Evolutionary conservation across 2,329 filamentous ascomycete species (phyloP), one percentile per base, ranked within the genome.

Genomic region (Hymenoscyphus infarciens): DNA sequence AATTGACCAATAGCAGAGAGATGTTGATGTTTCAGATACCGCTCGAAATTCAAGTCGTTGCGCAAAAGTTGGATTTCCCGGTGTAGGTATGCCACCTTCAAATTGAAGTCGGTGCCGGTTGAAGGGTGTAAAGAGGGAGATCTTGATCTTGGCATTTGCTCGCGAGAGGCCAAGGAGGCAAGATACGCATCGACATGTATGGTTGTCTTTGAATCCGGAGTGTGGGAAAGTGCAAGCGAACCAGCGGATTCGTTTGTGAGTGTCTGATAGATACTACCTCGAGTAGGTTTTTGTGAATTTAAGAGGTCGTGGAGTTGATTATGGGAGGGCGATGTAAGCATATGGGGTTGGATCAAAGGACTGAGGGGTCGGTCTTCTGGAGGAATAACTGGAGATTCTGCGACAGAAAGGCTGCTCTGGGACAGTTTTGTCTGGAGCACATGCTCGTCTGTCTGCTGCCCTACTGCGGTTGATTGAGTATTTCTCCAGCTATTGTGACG

Each of bases 11-110:
- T 93, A 63, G 94, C 90, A 1, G 87, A 84, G 67, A 93, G 84
- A 73, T 94, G 91, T 71, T 95, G 91, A 67, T 92, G 86, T 73
- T 93, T 94, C 70, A 94, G 82, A 74, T 92, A 94, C 29, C 89
- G 83, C 74, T 95, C 91, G 71, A 94, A 95, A 67, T 89, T 90
- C 53, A 95, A 79, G 69, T 95, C 90, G 65, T 93, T 95, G 54
- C 88, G 86, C 11, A 95, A 76, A 1, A 93, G 77, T 60, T 92
- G 83, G n/a, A 92, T 83, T 69, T 92, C 88, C 52, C 88, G 83
- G 67, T 91, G 87, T 3, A 95, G 77, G 67, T 86, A 84, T 1
- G 82, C 77, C 31, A 82, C 70, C 72, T 64, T 75, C 70, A 57
- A 70, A 60, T 59, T 79, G 74, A 56, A 52, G 35, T 64, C 63